phyloP scores from a whole-genome alignment of 208 protist species.

The Trypanosoma theileri region DNA sequence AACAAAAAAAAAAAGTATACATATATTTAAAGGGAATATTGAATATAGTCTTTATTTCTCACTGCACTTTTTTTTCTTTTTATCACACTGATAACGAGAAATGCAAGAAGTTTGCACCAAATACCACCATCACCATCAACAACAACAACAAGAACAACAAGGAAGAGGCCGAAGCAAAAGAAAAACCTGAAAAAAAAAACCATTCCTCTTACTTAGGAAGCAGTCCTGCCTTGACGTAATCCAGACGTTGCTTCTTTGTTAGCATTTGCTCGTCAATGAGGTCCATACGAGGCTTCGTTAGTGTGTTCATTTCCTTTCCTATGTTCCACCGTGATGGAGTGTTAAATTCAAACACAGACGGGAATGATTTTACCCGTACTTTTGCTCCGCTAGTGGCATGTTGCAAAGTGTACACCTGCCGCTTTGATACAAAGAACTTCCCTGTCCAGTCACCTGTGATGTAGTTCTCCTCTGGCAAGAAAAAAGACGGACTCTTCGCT shows the following conservation, averaged over 20 bases:
- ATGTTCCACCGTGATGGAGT: slow-evolving; percentile 88
- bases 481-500: slow-evolving; percentile 73
- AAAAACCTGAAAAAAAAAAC: slow-evolving; percentile 1
- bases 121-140: too few species aligned
- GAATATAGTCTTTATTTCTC: too few species aligned
- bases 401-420: slow-evolving; percentile 90
- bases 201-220: slow-evolving; percentile 66
- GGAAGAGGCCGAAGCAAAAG: background rate
- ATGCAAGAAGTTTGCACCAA: too few species aligned
- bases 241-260: slow-evolving; percentile 88
- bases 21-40: background rate
- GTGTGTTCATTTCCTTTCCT: slow-evolving; percentile 85
- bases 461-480: slow-evolving; percentile 89
- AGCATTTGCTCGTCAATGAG: slow-evolving; percentile 92
- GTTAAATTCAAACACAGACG: slow-evolving; percentile 85
- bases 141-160: too few species aligned
- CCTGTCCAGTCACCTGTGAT: slow-evolving; percentile 92
- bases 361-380: slow-evolving; percentile 86
- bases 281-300: slow-evolving; percentile 87
- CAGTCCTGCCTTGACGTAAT: slow-evolving; percentile 86
- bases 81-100: too few species aligned
- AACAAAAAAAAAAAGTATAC: background rate
- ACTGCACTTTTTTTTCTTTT: too few species aligned
- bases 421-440: slow-evolving; percentile 88
- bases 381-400: slow-evolving; percentile 83